Conservation (phyloP, 75 land plant genomes). For the Sequoia sempervirens region DNA sequence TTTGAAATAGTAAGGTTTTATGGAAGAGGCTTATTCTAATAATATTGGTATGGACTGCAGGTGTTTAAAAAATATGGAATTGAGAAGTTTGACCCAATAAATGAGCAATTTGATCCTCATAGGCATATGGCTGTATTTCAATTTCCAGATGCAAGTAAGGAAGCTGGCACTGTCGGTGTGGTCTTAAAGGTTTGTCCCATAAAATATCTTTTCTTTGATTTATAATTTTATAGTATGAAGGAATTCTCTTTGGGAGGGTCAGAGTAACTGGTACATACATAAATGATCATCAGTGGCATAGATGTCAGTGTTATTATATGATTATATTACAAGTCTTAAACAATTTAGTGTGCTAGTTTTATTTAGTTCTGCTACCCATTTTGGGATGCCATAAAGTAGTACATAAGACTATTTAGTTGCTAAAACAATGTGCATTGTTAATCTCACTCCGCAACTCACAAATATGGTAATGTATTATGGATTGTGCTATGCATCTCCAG, state of each 20-base stretch:
- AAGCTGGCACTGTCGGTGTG: conserved; percentile 69
- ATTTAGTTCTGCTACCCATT: not conserved
- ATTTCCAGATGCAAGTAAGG: conserved; percentile 71
- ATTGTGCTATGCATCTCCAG: not conserved
- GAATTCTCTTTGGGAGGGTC: not conserved
- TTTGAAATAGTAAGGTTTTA: conserved; percentile 10
- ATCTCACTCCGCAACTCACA: not conserved
- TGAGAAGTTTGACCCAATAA: conserved; percentile 69
- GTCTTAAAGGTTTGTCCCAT: conserved; percentile 69
- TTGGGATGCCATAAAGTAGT: not conserved
- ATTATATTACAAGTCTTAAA: too few species aligned
- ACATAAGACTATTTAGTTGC: not conserved
- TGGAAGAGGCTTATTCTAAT: not conserved
- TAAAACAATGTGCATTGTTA: not conserved
- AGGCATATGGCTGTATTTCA: conserved; percentile 77
- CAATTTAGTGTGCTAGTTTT: too few species aligned
- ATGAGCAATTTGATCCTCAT: conserved; percentile 88
- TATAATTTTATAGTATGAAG: not conserved
- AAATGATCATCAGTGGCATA: too few species aligned
- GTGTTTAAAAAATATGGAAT: conserved; percentile 76
- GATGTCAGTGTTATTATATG: too few species aligned
- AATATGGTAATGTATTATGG: not conserved
- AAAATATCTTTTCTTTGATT: not conserved
- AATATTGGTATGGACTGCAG: conserved; percentile 31
- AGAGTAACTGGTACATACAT: too few species aligned